phyloP scores from a whole-genome alignment of 78 protist genomes.

The Speleostelium caveatum region DNA sequence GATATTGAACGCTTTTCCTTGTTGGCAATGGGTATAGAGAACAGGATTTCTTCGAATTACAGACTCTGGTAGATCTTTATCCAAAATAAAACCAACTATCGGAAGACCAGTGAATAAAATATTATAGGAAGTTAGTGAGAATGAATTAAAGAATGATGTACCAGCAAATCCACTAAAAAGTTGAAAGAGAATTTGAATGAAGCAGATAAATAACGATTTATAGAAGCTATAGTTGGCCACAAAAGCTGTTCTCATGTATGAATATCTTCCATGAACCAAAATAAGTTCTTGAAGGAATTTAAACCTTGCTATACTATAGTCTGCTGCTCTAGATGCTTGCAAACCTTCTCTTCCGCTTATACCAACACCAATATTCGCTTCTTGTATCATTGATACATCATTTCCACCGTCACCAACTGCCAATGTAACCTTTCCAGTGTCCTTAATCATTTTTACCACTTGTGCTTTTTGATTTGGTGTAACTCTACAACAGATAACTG shows the following conservation, averaged over 20 bases:
- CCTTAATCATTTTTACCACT: conserved; percentile 80
- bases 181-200: conserved; percentile 84
- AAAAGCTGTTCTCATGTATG: conserved; percentile 79
- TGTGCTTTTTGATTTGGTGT: conserved; percentile 97
- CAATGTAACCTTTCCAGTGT: conserved; percentile 69
- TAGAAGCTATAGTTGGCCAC: conserved; percentile 91
- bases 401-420: conserved; percentile 98
- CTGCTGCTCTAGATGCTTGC: conserved; percentile 98
- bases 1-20: conserved; percentile 19
- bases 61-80: conserved; percentile 74
- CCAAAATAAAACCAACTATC: conserved; percentile 76
- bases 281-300: conserved; percentile 84
- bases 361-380: conserved; percentile 94
- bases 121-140: conserved; percentile 86
- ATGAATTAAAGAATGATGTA: conserved; percentile 85
- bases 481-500: conserved; percentile 93
- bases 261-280: conserved; percentile 93
- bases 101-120: conserved; percentile 88
- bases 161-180: conserved; percentile 74
- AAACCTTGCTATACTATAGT: conserved; percentile 90
- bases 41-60: conserved; percentile 30
- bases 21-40: conserved; percentile 37
- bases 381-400: conserved; percentile 98
- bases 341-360: conserved; percentile 97
- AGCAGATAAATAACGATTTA: conserved; percentile 87